Evolutionary conservation across 441 rosid genomes (phyloP).

Genomic region (Adansonia grandidieri): DNA sequence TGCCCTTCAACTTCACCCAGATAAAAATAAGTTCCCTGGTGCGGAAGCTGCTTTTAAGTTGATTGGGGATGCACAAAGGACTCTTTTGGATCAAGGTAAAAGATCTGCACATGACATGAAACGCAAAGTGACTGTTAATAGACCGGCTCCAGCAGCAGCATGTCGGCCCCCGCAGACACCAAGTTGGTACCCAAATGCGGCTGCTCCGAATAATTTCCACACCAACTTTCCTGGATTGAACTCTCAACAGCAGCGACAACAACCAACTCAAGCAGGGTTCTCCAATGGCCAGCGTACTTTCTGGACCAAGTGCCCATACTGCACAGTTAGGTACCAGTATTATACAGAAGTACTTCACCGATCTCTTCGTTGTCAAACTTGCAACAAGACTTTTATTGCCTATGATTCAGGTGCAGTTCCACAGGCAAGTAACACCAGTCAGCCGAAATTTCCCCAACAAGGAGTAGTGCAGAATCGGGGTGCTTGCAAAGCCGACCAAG

Average conservation of each 20-base stretch:
- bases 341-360: constrained; percentile 43
- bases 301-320: constrained; percentile 77
- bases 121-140: constrained; percentile 39
- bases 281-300: constrained; percentile 46
- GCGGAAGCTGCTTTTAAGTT: constrained; percentile 94
- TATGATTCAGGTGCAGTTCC: constrained; percentile 45
- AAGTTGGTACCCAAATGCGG: constrained; percentile 30
- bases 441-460: constrained; percentile 46
- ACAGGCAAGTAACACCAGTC: constrained; percentile 36
- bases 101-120: constrained; percentile 66
- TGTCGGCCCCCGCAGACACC: constrained; percentile 45
- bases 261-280: constrained; percentile 45
- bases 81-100: constrained; percentile 68
- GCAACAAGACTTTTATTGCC: constrained; percentile 63
- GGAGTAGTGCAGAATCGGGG: constrained; percentile 48
- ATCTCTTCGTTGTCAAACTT: constrained; percentile 49
- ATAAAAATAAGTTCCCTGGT: constrained; percentile 88
- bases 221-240: constrained; percentile 41
- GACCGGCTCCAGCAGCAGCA: constrained; percentile 43
- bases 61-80: constrained; percentile 82
- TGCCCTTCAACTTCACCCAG: constrained; percentile 91
- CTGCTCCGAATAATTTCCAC: constrained; percentile 33
- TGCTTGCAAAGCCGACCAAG: constrained; percentile 46
- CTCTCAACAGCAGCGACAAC: constrained; percentile 42
- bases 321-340: constrained; percentile 54